Evolutionary conservation across 148 eudicot genomes (phyloP).

Genomic region (Rhododendron ovatum): DNA sequence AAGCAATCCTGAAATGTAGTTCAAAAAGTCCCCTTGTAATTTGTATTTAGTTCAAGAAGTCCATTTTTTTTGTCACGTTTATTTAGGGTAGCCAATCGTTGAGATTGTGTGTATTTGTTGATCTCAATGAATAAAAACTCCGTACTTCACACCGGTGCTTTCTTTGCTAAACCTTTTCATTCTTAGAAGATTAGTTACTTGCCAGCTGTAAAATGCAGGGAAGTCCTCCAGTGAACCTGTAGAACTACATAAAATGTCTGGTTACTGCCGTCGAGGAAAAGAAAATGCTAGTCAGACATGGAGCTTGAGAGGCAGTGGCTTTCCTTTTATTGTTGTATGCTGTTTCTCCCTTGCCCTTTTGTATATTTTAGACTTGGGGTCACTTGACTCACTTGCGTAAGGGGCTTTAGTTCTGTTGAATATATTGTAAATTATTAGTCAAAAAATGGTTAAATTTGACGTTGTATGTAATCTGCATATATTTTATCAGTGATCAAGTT

Average conservation of each 20-base stretch:
- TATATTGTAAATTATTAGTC: slow-evolving; percentile 15
- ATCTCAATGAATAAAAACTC: background rate
- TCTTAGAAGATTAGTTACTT: background rate
- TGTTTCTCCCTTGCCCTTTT: background rate
- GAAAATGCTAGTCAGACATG: background rate
- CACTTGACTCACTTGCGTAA: background rate
- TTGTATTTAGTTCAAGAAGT: background rate
- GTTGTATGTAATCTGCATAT: background rate
- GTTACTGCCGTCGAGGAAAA: background rate
- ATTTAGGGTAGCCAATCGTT: background rate
- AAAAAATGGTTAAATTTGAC: background rate
- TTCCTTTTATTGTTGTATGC: slow-evolving; percentile 2
- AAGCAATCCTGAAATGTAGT: too few species aligned
- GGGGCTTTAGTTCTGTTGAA: background rate
- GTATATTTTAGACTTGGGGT: background rate
- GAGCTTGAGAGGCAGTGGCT: background rate
- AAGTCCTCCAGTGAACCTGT: slow-evolving; percentile 70
- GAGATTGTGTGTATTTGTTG: background rate
- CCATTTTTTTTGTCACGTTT: too few species aligned
- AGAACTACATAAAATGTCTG: background rate
- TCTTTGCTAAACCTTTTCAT: background rate
- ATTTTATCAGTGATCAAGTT: background rate
- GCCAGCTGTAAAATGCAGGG: slow-evolving; percentile 34
- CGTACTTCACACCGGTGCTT: background rate
- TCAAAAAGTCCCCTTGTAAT: background rate